Percentiles rank a stretch among this genome's conserved stretches.
These are phyloP conservation scores for Skeletonema tropicum DNA, from an alignment of 108 stramenopile species.

Conservation along the genomic window DNA sequence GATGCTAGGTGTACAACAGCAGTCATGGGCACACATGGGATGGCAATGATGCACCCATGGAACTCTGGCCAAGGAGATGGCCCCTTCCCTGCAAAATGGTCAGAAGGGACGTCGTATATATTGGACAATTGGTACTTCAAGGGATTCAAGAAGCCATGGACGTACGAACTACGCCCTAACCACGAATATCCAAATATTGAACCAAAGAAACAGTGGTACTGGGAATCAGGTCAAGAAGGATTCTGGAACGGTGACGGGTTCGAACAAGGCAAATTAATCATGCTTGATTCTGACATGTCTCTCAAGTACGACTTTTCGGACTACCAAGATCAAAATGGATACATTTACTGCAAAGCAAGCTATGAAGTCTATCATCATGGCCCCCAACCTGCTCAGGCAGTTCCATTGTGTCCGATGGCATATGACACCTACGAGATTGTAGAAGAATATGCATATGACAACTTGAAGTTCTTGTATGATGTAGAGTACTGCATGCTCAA, in stretches of 20 bases:
- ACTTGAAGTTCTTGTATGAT: slow-evolving; percentile 16
- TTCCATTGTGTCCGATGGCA: slow-evolving; percentile 13
- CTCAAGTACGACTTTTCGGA: slow-evolving; percentile 2
- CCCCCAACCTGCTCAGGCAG: background rate
- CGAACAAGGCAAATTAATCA: background rate
- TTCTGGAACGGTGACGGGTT: background rate
- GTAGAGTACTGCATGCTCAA: slow-evolving; percentile 20
- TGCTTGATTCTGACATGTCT: slow-evolving; percentile 6
- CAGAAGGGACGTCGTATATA: background rate
- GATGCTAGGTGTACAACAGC: slow-evolving; percentile 51
- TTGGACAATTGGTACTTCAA: slow-evolving; percentile 31
- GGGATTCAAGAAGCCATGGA: slow-evolving; percentile 1
- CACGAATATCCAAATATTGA: background rate
- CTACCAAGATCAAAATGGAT: slow-evolving; percentile 5
- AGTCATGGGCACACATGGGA: slow-evolving; percentile 65
- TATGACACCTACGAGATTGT: slow-evolving; percentile 12
- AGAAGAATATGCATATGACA: slow-evolving; percentile 17
- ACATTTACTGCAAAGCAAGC: slow-evolving; percentile 5
- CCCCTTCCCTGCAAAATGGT: slow-evolving; percentile 28
- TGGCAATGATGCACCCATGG: slow-evolving; percentile 38
- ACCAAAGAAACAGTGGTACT: background rate
- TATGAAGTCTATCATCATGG: background rate
- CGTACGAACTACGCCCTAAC: background rate
- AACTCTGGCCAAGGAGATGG: slow-evolving; percentile 54
- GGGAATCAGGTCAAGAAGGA: background rate